Conservation (phyloP, 2,329 filamentous ascomycete species). For the Chalara sp. region DNA sequence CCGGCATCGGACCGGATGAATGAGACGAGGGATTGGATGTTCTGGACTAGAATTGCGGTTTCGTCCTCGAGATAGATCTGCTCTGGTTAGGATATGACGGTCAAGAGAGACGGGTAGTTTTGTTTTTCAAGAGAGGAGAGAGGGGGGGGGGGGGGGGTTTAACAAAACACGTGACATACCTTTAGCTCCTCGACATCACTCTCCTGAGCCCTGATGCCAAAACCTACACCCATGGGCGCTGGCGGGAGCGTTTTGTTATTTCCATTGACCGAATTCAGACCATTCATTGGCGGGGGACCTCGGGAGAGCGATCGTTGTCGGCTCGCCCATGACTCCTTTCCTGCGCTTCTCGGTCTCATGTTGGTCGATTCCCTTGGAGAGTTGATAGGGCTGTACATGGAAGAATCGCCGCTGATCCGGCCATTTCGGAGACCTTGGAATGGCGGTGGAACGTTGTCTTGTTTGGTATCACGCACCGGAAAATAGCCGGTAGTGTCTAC, state of each 20-base stretch:
- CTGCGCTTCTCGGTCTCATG: constrained; percentile 27
- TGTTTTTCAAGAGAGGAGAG: no score
- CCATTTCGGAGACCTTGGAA: constrained; percentile 52
- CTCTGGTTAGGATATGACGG: constrained; percentile 14
- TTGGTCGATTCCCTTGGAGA: constrained; percentile 53
- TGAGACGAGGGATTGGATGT: constrained; percentile 73
- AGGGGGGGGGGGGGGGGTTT: no score
- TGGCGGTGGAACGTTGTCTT: constrained; percentile 32
- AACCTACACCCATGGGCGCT: constrained; percentile 30
- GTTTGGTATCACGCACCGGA: constrained; percentile 40
- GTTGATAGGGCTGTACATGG: constrained; percentile 67
- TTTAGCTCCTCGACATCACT: constrained; percentile 54
- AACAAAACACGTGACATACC: constrained; percentile 33
- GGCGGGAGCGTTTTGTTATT: constrained; percentile 17
- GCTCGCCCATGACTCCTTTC: constrained; percentile 20
- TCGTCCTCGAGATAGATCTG: constrained; percentile 78
- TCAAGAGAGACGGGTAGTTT: not conserved
- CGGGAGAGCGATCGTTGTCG: constrained; percentile 21
- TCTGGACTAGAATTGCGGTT: constrained; percentile 70
- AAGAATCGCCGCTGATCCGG: constrained; percentile 60
- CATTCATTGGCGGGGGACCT: constrained; percentile 14
- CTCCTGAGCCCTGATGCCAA: constrained; percentile 34
- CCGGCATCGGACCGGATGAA: constrained; percentile 60
- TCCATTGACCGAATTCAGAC: constrained; percentile 23
- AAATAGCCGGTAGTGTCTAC: constrained; percentile 65